Conservation (phyloP, 225 moss, liverwort and hornwort genomes). For the Polytrichum commune region DNA sequence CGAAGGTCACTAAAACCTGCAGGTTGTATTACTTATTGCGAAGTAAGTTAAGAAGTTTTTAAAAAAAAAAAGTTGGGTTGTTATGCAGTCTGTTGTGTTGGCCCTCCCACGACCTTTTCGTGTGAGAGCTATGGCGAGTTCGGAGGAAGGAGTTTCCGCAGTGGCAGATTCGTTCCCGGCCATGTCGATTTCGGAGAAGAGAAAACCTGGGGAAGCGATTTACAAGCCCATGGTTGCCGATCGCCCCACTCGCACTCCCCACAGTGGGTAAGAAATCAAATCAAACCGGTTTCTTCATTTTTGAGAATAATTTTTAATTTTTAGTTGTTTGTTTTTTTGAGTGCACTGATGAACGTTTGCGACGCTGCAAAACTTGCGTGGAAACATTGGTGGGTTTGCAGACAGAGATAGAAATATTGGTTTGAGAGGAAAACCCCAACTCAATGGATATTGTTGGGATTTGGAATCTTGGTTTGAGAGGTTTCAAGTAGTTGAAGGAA, state of each 20-base stretch:
- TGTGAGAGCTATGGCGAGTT: constrained; percentile 18
- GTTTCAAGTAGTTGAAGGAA: no score
- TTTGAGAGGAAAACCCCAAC: neutral
- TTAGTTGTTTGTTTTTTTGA: neutral
- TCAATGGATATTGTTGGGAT: neutral
- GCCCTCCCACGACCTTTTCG: neutral
- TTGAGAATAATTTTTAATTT: no score
- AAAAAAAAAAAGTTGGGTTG: no score
- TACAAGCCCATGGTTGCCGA: constrained; percentile 39
- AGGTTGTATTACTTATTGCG: no score
- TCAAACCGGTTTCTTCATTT: neutral
- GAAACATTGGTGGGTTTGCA: neutral
- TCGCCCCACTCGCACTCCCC: constrained; percentile 45
- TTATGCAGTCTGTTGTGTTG: neutral
- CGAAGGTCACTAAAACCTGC: no score
- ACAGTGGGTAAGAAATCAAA: constrained; percentile 36
- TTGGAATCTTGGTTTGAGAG: no score
- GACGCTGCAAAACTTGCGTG: no score
- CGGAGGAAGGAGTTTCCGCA: neutral
- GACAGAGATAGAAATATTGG: neutral
- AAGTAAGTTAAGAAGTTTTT: no score
- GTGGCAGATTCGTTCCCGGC: constrained; percentile 5
- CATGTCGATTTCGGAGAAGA: constrained; percentile 9
- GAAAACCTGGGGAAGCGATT: constrained; percentile 9
- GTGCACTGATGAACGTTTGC: no score